Percentiles rank a stretch among this genome's conserved stretches.
These are phyloP conservation scores for Cladorrhinum sp. DNA, from an alignment of 2,329 filamentous ascomycete species.

Conservation along the genomic window DNA sequence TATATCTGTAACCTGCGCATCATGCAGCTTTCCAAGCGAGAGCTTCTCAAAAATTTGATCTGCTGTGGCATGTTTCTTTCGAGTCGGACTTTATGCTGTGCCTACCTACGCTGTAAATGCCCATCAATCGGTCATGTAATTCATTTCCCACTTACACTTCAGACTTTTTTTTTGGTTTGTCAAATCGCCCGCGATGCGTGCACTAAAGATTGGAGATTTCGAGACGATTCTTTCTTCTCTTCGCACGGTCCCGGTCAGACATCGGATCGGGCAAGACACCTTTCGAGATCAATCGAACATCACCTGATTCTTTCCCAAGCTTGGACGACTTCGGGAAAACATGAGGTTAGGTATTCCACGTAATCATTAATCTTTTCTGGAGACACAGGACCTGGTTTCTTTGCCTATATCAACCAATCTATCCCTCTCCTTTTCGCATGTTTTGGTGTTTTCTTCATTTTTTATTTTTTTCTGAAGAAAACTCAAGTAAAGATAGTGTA, in stretches of 20 bases:
- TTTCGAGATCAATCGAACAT: constrained; percentile 2
- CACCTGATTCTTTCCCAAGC: neutral
- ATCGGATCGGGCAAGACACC: neutral
- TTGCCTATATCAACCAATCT: neutral
- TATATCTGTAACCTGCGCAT: neutral
- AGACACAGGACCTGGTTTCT: neutral
- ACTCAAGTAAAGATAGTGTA: neutral
- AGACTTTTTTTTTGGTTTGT: too few relatives aligned
- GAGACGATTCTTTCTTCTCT: neutral
- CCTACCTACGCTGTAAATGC: neutral
- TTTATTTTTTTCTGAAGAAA: neutral
- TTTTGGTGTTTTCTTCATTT: neutral
- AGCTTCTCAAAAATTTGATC: neutral
- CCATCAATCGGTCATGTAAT: neutral
- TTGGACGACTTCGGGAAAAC: neutral
- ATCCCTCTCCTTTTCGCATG: neutral
- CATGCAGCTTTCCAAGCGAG: neutral
- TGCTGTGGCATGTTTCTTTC: neutral
- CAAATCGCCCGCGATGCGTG: too few relatives aligned
- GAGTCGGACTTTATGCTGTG: neutral
- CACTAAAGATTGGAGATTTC: neutral
- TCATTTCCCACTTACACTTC: neutral
- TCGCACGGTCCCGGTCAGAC: constrained; percentile 7
- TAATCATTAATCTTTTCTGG: neutral
- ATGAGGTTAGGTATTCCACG: neutral